phyloP scores from a whole-genome alignment of 495 filamentous ascomycete species.

The Annulohypoxylon bovei region DNA sequence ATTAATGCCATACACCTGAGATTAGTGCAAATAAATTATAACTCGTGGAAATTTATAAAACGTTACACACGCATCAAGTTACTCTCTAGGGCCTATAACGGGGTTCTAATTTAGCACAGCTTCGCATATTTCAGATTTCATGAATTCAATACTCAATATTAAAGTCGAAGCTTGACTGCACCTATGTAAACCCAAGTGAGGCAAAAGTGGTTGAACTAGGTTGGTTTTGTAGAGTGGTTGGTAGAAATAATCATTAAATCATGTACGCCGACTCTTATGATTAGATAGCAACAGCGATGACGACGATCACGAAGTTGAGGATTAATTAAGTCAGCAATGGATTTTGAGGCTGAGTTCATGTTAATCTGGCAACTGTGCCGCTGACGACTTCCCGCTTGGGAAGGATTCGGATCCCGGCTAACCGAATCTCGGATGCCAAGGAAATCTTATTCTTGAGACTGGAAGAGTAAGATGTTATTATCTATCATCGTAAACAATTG shows the following conservation, averaged over 20 bases:
- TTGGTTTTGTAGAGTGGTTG: background rate
- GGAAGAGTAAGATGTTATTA: background rate
- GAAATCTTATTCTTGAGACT: slow-evolving; percentile 2
- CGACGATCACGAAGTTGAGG: background rate
- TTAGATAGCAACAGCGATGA: background rate
- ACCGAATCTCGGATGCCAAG: slow-evolving; percentile 8
- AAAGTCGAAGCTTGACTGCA: too few species aligned
- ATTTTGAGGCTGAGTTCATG: background rate
- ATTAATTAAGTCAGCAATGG: background rate
- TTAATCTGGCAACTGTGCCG: background rate
- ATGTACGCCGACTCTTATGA: background rate
- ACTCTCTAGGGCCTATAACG: too few species aligned
- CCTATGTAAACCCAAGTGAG: too few species aligned
- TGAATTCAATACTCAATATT: too few species aligned
- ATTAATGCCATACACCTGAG: too few species aligned
- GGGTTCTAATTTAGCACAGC: too few species aligned
- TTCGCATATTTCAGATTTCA: too few species aligned
- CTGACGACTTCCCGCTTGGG: background rate
- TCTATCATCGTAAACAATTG: background rate
- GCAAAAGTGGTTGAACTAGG: background rate
- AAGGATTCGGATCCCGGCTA: slow-evolving; percentile 5
- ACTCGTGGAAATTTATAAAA: too few species aligned
- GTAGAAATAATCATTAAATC: background rate
- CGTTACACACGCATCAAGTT: too few species aligned
- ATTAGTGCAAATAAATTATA: too few species aligned